Percentiles rank a stretch among this genome's conserved stretches.
phyloP scores from a whole-genome alignment of 2,329 filamentous ascomycete genomes.

The Xylariaceae sp. region DNA sequence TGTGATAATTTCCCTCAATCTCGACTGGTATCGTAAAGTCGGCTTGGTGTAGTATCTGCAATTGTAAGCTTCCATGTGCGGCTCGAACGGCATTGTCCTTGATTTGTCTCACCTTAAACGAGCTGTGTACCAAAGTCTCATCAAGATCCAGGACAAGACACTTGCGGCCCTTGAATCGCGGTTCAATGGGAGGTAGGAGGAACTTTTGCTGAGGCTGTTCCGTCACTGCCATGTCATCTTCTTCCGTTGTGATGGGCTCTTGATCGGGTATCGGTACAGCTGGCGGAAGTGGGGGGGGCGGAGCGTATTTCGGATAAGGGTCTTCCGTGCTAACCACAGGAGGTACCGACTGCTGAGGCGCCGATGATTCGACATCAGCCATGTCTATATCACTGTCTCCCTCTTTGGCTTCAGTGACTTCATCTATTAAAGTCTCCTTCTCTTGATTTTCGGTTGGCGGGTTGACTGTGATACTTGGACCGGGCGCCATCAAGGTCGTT shows the following conservation, averaged over 20 bases:
- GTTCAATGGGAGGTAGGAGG: constrained; percentile 74
- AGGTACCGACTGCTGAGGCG: constrained; percentile 36
- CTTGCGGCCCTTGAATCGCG: constrained; percentile 80
- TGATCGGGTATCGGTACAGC: constrained; percentile 35
- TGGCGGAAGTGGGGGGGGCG: constrained; percentile 44
- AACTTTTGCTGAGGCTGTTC: constrained; percentile 53
- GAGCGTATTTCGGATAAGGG: constrained; percentile 37
- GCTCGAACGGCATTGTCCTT: neutral
- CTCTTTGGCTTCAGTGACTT: constrained; percentile 35
- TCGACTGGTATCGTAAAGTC: constrained; percentile 99
- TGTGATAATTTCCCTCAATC: constrained; percentile 98
- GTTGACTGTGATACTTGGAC: constrained; percentile 39
- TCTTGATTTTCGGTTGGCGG: constrained; percentile 33
- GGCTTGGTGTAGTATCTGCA: constrained; percentile 91
- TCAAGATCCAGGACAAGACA: constrained; percentile 93
- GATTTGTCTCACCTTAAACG: constrained; percentile 74
- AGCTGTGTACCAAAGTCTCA: constrained; percentile 95
- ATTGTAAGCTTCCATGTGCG: constrained; percentile 4
- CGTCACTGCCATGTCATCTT: constrained; percentile 39
- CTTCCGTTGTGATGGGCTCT: constrained; percentile 31
- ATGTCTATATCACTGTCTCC: constrained; percentile 62
- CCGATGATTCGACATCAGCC: constrained; percentile 53
- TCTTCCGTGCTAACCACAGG: constrained; percentile 35
- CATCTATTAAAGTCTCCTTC: constrained; percentile 31
- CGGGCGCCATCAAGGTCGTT: constrained; percentile 32